A percentile compares a stretch with the other conserved stretches of the same genome.
phyloP scores from a whole-genome alignment of 495 filamentous ascomycete species.

The Aspergillus campestris region DNA sequence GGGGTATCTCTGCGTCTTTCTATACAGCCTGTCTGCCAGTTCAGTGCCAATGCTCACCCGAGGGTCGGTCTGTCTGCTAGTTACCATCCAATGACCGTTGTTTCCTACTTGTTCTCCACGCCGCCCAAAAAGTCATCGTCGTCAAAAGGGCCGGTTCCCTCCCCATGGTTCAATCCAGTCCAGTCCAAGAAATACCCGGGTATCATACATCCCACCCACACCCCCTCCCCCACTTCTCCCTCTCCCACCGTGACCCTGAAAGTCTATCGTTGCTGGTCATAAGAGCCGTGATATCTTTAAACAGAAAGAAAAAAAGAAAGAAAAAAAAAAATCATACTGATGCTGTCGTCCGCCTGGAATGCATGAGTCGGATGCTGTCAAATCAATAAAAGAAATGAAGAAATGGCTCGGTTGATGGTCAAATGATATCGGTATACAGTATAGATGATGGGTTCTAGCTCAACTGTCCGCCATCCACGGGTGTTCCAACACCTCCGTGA shows the following conservation, averaged over 20 bases:
- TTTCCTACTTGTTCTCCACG: too few relatives aligned
- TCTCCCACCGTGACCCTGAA: too few relatives aligned
- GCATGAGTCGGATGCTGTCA: neutral
- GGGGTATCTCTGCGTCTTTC: conserved; percentile 16
- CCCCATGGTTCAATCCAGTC: too few relatives aligned
- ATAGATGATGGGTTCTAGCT: neutral
- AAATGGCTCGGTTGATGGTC: neutral
- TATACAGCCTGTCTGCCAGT: conserved; percentile 6
- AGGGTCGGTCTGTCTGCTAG: too few relatives aligned
- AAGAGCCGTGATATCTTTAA: conserved; percentile 4
- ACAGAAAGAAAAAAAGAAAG: conserved; percentile 3
- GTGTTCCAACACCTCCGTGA: conserved; percentile 78
- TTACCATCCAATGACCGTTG: too few relatives aligned
- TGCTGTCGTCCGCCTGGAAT: neutral
- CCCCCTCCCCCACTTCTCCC: neutral
- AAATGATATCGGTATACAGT: neutral
- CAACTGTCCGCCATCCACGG: conserved; percentile 52
- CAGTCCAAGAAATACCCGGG: neutral
- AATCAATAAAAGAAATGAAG: neutral
- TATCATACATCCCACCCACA: conserved; percentile 1
- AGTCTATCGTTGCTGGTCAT: conserved; percentile 8
- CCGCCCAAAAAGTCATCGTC: too few relatives aligned
- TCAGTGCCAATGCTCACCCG: neutral
- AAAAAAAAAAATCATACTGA: neutral
- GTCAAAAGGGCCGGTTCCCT: neutral